Conservation (phyloP, 805 yeast genomes). For the Limtongia smithiae region DNA sequence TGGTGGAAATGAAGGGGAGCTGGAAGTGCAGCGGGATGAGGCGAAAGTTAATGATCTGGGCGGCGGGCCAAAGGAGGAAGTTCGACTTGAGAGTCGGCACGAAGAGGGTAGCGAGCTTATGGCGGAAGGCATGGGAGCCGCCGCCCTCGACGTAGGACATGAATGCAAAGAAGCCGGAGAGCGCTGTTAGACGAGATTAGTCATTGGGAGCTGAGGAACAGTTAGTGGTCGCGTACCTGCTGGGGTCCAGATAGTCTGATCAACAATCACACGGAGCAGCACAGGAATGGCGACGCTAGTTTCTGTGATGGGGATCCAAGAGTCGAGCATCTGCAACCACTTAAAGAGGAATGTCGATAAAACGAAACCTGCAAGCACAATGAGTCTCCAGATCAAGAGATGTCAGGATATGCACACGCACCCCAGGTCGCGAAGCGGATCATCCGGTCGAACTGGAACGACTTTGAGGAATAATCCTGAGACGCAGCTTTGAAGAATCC, state of each 20-base stretch:
- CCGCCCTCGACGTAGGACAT: constrained; percentile 81
- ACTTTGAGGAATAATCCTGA: constrained; percentile 6
- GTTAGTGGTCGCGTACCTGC: constrained; percentile 39
- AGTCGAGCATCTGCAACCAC: constrained; percentile 83
- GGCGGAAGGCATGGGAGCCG: constrained; percentile 56
- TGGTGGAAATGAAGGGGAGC: constrained; percentile 83
- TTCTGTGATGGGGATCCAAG: constrained; percentile 57
- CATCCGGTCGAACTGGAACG: constrained; percentile 29
- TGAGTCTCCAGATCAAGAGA: too few species aligned
- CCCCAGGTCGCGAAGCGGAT: constrained; percentile 76
- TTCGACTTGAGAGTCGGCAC: constrained; percentile 62
- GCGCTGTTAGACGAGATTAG: too few species aligned
- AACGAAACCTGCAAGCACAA: constrained; percentile 58
- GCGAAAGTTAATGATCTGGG: constrained; percentile 75
- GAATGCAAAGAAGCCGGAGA: constrained; percentile 76
- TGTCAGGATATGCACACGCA: constrained; percentile 6
- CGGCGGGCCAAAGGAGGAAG: constrained; percentile 88
- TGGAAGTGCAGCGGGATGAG: constrained; percentile 75
- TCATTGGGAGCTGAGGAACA: too few species aligned
- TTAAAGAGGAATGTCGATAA: constrained; percentile 79
- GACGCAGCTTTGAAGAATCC: constrained; percentile 12
- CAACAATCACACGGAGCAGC: constrained; percentile 80
- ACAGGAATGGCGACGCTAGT: constrained; percentile 75
- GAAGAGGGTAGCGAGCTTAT: constrained; percentile 60
- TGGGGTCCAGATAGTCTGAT: constrained; percentile 88